Evolutionary conservation across 1,139 yeast genomes (phyloP), one percentile per base, ranked within the genome.

Genomic region (Lizanozyma gosingica): DNA sequence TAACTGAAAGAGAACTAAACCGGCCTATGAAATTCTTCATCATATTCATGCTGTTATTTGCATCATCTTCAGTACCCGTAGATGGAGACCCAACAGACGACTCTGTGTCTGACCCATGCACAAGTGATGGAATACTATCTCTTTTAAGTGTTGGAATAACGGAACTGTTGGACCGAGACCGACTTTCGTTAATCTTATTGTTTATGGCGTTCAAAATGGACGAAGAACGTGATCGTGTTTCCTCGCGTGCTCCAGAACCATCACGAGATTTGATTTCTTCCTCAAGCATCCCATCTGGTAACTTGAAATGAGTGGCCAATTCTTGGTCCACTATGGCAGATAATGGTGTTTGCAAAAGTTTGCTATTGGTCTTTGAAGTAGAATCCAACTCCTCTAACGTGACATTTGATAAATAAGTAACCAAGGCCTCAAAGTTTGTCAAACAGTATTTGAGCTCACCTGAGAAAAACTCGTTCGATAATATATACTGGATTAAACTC

Each of bases 371-470:
- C 3, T 45, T 27, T n/a, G 45, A 49, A 15, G 16, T 29, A 14
- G 35, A 45, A 4, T 39, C 39, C 22, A 69, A 49, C 40, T 66
- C 73, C 16, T 53, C 49, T 14, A 64, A 47, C 1, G 71, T 64
- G 9, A 67, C 62, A 39, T 61, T 67, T 44, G 65, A 63, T 36
- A 69, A 54, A 48, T 63, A 69, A 37, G 55, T 61, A 17, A 68
- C 51, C 15, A 65, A 62, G 1, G 75, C 75, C 41, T 69, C 75
- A 41, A 68, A 63, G 45, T 69, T 69, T 9, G 74, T 68, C 32
- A 69, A 50, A 46, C 67, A 68, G 43, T 61, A 69, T 42, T 56
- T 57, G 33, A 62, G 45, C 43, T 69, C 75, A 3, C 74, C 73
- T 22, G 56, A 56, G 48, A 69, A 67, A 37, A 67, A 53, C 43